Evolutionary conservation across 2,329 filamentous ascomycete species (phyloP), one percentile per base, ranked within the genome.

Genomic region (Penicillium sp.): DNA sequence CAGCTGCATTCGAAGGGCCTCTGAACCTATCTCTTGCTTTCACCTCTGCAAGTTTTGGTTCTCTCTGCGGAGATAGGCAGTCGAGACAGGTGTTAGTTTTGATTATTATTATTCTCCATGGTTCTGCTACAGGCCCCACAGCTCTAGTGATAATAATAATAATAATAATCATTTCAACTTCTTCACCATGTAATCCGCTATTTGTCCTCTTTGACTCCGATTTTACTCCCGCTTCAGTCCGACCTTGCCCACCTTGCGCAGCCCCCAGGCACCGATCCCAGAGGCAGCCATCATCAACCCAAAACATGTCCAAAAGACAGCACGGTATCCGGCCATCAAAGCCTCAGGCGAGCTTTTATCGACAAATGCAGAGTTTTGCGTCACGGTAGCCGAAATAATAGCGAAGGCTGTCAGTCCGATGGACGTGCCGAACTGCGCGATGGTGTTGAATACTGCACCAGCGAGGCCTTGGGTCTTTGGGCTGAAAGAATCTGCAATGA

Each of bases 381-480:
- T 82, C 0, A 83, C 78, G 3, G 68, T 58, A 0, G 65, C 65
- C 1, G 74, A 71, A 35, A 86, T 81, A 0, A 82, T 79, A 10
- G 81, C 81, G 57, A 81, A 80, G 2, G 83, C 70, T 7, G 83
- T 82, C 3, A 86, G 67, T 0, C 83, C 84, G 0, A 86, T 74
- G 0, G 81, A 79, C 17, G 78, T 81, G 0, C 85, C 85, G 56
- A 88, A 82, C 62, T 88, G 84, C 0, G 79, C 74, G 0, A 83
- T 76, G 0, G 84, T 86, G 61, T 86, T 87, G 70, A 88, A 88
- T 0, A 88, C 85, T 0, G 83, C 85, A 0, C 86, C 86, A 0
- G 84, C 85, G 0, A 88, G 73, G 0, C 83, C 83, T 58, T 88
- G 85, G 0, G 79, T 86, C 8, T 84, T 73, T n/a, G 80, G 75